Evolutionary conservation across 108 stramenopile species (phyloP).

Genomic region (Skeletonema menzelii): DNA sequence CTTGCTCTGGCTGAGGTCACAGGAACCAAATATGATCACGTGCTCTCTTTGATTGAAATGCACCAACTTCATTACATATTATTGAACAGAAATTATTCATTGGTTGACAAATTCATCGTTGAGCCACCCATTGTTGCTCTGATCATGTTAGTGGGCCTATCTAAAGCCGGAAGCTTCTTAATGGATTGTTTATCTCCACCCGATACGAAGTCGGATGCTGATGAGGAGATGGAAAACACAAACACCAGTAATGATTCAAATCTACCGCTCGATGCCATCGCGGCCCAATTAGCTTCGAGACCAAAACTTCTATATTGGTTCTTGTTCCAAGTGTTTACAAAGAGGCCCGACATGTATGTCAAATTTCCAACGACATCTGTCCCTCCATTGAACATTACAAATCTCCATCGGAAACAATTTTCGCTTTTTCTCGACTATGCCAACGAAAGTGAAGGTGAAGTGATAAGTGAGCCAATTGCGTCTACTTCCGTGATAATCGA

Average conservation of each 20-base stretch:
- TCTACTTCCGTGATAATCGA: slow-evolving; percentile 13
- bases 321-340: slow-evolving; percentile 62
- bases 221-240: neutral
- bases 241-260: slow-evolving; percentile 20
- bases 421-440: slow-evolving; percentile 70
- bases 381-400: slow-evolving; percentile 62
- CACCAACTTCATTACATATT: slow-evolving; percentile 63
- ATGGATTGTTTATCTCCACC: slow-evolving; percentile 72
- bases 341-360: slow-evolving; percentile 78
- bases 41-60: slow-evolving; percentile 64
- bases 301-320: slow-evolving; percentile 83
- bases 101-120: slow-evolving; percentile 1
- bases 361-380: slow-evolving; percentile 77
- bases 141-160: slow-evolving; percentile 67
- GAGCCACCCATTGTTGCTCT: slow-evolving; percentile 64
- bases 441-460: slow-evolving; percentile 16
- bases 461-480: neutral
- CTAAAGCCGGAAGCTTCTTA: slow-evolving; percentile 60
- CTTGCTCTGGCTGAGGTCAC: slow-evolving; percentile 1
- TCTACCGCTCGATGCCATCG: slow-evolving; percentile 74
- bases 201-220: slow-evolving; percentile 13
- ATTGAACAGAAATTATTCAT: slow-evolving; percentile 54
- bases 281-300: slow-evolving; percentile 53
- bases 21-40: slow-evolving; percentile 45
- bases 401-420: slow-evolving; percentile 73